Base-by-base conservation (phyloP, 768 basidiomycete species). In the Tricholoma flavovirens region DNA sequence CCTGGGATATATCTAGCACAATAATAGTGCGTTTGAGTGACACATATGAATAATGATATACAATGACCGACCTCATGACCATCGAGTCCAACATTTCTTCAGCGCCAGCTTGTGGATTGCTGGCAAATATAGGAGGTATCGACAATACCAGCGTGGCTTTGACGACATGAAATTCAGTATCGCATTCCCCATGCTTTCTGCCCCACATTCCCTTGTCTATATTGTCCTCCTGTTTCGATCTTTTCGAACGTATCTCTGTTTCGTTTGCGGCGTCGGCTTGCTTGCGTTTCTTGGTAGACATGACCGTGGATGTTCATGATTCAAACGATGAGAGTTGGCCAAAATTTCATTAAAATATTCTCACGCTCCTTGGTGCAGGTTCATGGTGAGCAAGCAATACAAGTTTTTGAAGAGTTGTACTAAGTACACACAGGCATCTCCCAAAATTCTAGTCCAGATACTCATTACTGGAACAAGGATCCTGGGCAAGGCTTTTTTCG, bases 51-150 rank as follows among this genome's bases (percentile, higher is more conserved):
- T 17, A 35, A 30, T 8, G 32, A 19, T 19, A 49, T 15, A 53
- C 5, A 46, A 30, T 24, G 30, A 72, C 81, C 62, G 65, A 94
- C 95, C 90, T 84, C 95, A 98, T 96, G 12, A 96, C 73, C 88
- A 97, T 88, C 7, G 90, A 90, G 70, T 98, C 93, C 15, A 98
- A 74, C 82, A 94, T 85, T 71, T 98, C 93, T 65, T 88, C 83
- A 15, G 83, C 90, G 6, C 95, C 95, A 38, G 70, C 74, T 9
- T 79, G 75, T n/a, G 87, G 81, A 70, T 88, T 82, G 42, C 74
- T 78, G 14, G 90, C 81, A 68, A 93, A 96, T 42, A 88, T 77
- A 1, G 94, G 94, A 26, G 94, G 82, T 14, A 97, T 78, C 9
- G 90, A 85, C 40, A 96, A 74, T 22, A 79, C 73, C 54, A 94